Conservation (phyloP, 345 rosid genomes). For the Eucalyptus sideroxylon region DNA sequence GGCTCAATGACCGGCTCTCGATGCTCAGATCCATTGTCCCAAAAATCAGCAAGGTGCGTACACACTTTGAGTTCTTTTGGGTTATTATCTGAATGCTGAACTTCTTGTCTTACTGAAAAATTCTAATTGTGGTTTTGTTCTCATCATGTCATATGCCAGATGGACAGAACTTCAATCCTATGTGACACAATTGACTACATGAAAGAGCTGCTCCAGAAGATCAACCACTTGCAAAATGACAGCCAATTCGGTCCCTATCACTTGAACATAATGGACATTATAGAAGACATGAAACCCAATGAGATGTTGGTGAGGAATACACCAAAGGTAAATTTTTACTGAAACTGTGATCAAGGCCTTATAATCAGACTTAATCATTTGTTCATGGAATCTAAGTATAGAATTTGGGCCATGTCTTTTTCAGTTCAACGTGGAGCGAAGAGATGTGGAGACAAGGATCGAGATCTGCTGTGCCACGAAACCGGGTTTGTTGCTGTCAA, state of each 20-base stretch:
- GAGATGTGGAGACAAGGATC: conserved; percentile 6
- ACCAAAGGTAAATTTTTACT: conserved; percentile 15
- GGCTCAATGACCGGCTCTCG: conserved; percentile 28
- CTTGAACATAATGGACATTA: not conserved
- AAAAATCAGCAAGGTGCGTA: conserved; percentile 33
- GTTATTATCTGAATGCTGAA: not conserved
- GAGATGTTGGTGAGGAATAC: conserved; percentile 17
- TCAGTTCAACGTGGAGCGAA: conserved; percentile 29
- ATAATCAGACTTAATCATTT: not conserved
- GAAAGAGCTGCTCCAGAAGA: conserved; percentile 29
- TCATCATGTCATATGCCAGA: conserved; percentile 3
- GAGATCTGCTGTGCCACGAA: conserved; percentile 22
- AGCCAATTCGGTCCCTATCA: not conserved
- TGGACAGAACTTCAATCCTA: conserved; percentile 36
- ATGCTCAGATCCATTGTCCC: conserved; percentile 37
- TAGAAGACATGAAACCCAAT: conserved; percentile 11
- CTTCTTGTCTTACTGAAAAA: not conserved
- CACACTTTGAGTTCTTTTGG: not conserved
- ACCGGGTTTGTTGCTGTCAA: conserved; percentile 22
- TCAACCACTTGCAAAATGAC: conserved; percentile 13
- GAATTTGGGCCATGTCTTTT: not conserved
- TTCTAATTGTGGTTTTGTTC: not conserved
- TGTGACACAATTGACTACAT: conserved; percentile 36
- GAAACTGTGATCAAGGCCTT: not conserved
- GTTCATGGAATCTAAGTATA: not conserved